phyloP scores from a whole-genome alignment of 306 rosid species.

The Adenanthera pavonina region DNA sequence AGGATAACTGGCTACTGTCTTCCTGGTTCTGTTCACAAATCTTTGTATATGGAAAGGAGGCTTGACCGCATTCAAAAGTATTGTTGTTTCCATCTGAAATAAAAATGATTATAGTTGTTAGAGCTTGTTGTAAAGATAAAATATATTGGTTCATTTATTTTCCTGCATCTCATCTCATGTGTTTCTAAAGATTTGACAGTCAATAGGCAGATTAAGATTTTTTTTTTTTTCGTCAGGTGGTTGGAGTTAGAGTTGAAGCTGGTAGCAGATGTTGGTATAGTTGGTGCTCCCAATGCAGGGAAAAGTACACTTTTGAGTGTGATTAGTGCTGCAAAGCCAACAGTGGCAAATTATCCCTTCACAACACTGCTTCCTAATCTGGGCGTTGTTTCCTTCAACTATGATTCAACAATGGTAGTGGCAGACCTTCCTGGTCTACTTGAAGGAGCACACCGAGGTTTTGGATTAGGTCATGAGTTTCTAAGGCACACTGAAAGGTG shows the following conservation, averaged over 20 bases:
- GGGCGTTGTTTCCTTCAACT: constrained; percentile 95
- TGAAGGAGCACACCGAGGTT: constrained; percentile 98
- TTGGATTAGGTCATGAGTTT: constrained; percentile 96
- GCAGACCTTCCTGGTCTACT: constrained; percentile 99
- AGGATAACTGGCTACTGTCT: constrained; percentile 3
- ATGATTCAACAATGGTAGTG: constrained; percentile 86
- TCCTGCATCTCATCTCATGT: background rate
- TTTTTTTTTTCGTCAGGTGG: constrained; percentile 66
- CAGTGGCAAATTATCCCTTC: constrained; percentile 91
- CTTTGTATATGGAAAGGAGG: constrained; percentile 26
- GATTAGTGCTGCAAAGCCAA: constrained; percentile 93
- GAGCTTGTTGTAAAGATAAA: constrained; percentile 14
- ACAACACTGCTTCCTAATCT: constrained; percentile 95
- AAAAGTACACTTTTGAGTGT: constrained; percentile 94
- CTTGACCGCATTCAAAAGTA: constrained; percentile 3
- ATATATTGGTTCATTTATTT: constrained; percentile 7
- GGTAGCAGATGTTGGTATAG: constrained; percentile 96
- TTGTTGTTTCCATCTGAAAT: constrained; percentile 15
- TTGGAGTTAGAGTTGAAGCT: constrained; percentile 94
- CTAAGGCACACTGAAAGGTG: constrained; percentile 96
- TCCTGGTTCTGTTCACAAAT: background rate
- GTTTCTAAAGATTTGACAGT: background rate
- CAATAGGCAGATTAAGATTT: constrained; percentile 19
- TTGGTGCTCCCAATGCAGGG: constrained; percentile 98
- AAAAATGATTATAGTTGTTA: background rate